These are phyloP conservation scores for Lablab purpureus DNA, from an alignment of 306 rosid genomes.

Conservation along the genomic window DNA sequence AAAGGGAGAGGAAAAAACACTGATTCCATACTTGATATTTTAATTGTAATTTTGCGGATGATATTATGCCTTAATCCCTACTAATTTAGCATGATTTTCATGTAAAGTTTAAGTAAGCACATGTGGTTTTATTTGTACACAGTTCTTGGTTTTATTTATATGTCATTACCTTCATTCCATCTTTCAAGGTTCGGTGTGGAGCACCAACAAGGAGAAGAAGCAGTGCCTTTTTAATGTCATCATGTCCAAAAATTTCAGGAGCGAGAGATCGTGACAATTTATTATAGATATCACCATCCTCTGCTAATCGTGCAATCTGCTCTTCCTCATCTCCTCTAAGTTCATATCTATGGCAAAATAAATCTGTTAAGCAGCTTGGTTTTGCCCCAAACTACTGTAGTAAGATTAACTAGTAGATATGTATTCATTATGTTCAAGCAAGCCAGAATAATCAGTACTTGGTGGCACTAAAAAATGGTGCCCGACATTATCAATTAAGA, in stretches of 20 bases:
- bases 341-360: conserved; percentile 69
- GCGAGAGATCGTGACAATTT: conserved; percentile 88
- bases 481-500: conserved; percentile 24
- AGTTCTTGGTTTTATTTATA: background rate
- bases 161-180: conserved; percentile 89
- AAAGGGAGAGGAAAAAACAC: conserved; percentile 11
- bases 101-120: conserved; percentile 14
- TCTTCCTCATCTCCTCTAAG: conserved; percentile 90
- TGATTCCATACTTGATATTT: background rate
- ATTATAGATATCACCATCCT: conserved; percentile 92
- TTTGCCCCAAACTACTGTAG: conserved; percentile 26
- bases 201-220: conserved; percentile 98
- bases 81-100: conserved; percentile 14
- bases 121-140: background rate
- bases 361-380: conserved; percentile 33
- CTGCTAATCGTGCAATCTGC: conserved; percentile 74
- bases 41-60: conserved; percentile 15
- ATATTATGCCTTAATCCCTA: conserved; percentile 20
- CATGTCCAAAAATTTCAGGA: conserved; percentile 99
- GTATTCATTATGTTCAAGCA: conserved; percentile 25
- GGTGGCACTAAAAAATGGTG: background rate
- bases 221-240: conserved; percentile 90
- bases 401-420: conserved; percentile 26
- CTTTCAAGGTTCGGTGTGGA: conserved; percentile 88
- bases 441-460: conserved; percentile 7